Base-by-base conservation (phyloP, 2,329 filamentous ascomycete genomes). In the Magnaporthiopsis incrustans region DNA sequence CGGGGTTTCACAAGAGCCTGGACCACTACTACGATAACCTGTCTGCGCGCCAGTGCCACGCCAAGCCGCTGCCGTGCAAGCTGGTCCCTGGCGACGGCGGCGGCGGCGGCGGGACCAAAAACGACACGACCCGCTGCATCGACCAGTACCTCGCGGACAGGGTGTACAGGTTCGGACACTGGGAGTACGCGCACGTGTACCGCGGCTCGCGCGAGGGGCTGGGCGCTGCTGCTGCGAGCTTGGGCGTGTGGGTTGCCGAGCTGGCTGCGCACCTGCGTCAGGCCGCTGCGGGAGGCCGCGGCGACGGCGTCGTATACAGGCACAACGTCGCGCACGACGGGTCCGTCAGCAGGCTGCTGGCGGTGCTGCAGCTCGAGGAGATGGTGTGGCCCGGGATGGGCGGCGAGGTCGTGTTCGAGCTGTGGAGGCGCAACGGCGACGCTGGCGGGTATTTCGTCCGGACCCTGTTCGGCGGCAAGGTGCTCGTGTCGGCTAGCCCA, bases 371-470 rank as follows among this genome's bases (percentile, higher is more conserved):
- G 75, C 71, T 89, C 1, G 87, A 91, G 27, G 73, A 79, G 63
- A 94, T 94, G 90, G 86, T 92, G 1, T 94, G 90, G 90, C 90
- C 90, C 0, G 90, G 90, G 0, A 92, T 94, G 90, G 90, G 90
- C 0, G 80, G 85, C 12, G 90, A 94, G 75, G 80, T 94, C 0
- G 84, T 92, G 0, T 92, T 93, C 71, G 90, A 94, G 77, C 71
- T 93, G 35, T 92, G 87, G 70, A 77, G 74, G 69, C 79, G 77
- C 69, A 72, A 73, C 57, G 15, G 14, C 15, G 50, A 35, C 11
- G 26, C 11, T 3, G 57, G 25, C 10, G 12, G 69, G 0, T 81
- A 79, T 67, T 90, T 82, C 67, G 73, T 92, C 1, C 80, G 91
- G 8, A 85, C 94, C 0, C 76, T 95, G 1, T 94, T 89, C 78